A percentile compares a stretch with the other conserved stretches of the same genome.
Conservation (phyloP, 176 grass and related monocot genomes). For the Oryza brachyantha region DNA sequence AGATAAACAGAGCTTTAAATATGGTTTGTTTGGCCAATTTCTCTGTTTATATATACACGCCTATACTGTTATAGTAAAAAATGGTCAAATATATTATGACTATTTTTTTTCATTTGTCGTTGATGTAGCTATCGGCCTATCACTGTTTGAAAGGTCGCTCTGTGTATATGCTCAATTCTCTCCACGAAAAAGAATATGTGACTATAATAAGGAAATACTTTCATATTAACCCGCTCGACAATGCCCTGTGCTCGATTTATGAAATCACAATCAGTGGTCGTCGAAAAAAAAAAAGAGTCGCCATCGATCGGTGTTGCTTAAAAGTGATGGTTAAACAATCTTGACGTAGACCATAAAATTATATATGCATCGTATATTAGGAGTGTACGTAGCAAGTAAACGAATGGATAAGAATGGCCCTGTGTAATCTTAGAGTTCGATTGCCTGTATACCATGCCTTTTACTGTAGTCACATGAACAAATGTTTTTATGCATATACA, state of each 20-base stretch:
- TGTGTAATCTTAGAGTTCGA: background rate
- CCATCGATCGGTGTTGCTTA: background rate
- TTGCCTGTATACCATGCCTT: no score
- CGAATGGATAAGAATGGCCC: slow-evolving; percentile 1
- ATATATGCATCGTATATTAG: background rate
- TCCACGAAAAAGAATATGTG: background rate
- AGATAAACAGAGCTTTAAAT: no score
- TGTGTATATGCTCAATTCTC: background rate
- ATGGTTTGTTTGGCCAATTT: no score
- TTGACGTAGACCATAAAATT: background rate
- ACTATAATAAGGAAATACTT: background rate
- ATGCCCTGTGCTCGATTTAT: no score
- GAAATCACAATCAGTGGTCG: no score
- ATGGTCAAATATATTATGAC: no score
- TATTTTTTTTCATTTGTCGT: no score
- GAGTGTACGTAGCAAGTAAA: background rate
- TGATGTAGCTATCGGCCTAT: background rate
- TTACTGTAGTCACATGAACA: no score
- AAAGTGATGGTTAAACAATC: slow-evolving; percentile 20
- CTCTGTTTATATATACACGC: no score
- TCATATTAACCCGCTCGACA: background rate
- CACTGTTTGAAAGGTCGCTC: background rate
- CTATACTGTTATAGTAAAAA: no score
- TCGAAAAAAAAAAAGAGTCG: background rate
- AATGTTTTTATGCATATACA: no score